Evolutionary conservation across 306 rosid genomes (phyloP).

Genomic region (Citrullus amarus): DNA sequence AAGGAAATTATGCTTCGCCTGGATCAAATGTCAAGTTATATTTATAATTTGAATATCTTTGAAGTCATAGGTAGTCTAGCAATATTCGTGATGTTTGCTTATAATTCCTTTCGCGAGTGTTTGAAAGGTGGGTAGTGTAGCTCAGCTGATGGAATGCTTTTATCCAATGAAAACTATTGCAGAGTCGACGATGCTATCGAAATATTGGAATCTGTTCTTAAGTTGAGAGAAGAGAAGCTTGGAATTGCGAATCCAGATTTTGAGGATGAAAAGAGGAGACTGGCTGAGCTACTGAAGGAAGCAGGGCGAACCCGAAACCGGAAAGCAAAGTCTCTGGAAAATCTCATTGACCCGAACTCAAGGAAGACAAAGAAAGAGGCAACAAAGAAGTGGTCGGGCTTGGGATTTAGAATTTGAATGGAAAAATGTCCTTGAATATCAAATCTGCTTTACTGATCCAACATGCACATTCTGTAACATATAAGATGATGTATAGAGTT

Average conservation of each 20-base stretch:
- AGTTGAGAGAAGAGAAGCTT: constrained; percentile 74
- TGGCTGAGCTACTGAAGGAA: constrained; percentile 89
- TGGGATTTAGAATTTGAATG: constrained; percentile 81
- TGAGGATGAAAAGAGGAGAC: constrained; percentile 82
- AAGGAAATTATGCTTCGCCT: not conserved
- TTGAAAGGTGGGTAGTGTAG: not conserved
- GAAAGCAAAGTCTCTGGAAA: constrained; percentile 89
- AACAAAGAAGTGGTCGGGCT: constrained; percentile 80
- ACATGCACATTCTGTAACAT: constrained; percentile 75
- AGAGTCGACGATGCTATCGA: constrained; percentile 98
- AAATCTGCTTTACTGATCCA: constrained; percentile 9
- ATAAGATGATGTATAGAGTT: constrained; percentile 83
- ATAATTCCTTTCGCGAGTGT: not conserved
- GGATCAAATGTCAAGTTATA: not conserved
- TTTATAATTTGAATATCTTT: not conserved
- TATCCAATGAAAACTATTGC: constrained; percentile 16
- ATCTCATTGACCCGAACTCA: constrained; percentile 81
- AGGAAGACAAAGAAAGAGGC: constrained; percentile 91
- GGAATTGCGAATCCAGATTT: constrained; percentile 95
- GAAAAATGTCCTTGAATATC: constrained; percentile 11
- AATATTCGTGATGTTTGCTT: not conserved
- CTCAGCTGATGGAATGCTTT: not conserved
- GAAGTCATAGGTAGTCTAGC: not conserved
- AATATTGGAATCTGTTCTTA: constrained; percentile 81
- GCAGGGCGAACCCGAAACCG: constrained; percentile 91